Evolutionary conservation across 2,329 filamentous ascomycete species (phyloP), one percentile per base, ranked within the genome.

Genomic region (Ceratocystis harringtonii): DNA sequence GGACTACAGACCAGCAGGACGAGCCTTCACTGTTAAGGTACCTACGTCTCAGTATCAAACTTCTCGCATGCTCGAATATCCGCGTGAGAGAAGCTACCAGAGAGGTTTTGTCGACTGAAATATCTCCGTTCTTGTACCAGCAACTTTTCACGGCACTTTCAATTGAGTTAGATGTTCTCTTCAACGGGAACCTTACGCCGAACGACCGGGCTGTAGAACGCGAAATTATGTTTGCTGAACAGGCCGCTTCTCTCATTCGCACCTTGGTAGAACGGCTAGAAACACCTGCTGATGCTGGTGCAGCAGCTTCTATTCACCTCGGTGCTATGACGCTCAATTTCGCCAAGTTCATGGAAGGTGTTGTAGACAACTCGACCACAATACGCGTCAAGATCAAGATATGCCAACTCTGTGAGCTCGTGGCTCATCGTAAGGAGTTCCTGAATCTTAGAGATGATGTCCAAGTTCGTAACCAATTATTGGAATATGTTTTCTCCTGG

Each of bases 401-500:
- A 50, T 88, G 85, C 70, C 84, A 87, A 69, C 73, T 88, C 6
- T 86, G 81, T 67, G 85, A 88, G 69, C 80, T 80, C 2, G 80
- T 88, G 43, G 85, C 81, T 12, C 82, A 81, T 72, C 81, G 84
- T 69, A 88, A 87, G 70, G 85, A 88, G 70, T 81, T 87, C 62
- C 74, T 88, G 52, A 88, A 87, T 69, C 75, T 88, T 10, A 79
- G 85, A 62, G 84, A 88, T 69, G 85, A 88, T 71, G 82, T 88
- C 48, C 81, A 84, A 32, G 85, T 87, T 70, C 77, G 85, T 64
- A 88, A 88, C 68, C 84, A 87, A 70, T 75, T 88, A 15, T 76
- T 88, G 10, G 85, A 87, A 71, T 84, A 84, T 66, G 82, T 87
- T 44, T 86, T 86, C 68, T 79, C 82, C 67, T 88, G 85, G 85